Evolutionary conservation across 1,284 basidiomycete species (phyloP).

Genomic region (Sporisorium iseilematis-ciliati): DNA sequence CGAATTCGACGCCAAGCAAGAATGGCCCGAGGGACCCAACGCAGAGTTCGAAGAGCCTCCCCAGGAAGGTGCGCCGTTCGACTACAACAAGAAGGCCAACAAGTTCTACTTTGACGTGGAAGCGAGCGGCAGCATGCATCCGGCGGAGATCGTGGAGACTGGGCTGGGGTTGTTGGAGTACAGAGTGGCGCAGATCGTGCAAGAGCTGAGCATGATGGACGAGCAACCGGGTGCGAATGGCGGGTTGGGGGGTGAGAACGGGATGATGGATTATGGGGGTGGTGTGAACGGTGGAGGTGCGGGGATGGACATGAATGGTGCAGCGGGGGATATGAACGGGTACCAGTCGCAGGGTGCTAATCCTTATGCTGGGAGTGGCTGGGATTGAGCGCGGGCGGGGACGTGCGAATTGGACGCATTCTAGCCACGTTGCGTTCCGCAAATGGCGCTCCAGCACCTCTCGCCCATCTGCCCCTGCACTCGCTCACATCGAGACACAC

Average conservation of each 20-base stretch:
- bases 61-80: slow-evolving; percentile 61
- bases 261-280: slow-evolving; percentile 40
- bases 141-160: slow-evolving; percentile 66
- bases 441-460: too few relatives aligned
- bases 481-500: not conserved
- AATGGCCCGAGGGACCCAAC: slow-evolving; percentile 67
- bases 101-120: slow-evolving; percentile 69
- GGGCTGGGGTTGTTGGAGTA: slow-evolving; percentile 64
- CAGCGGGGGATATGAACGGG: slow-evolving; percentile 27
- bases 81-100: slow-evolving; percentile 60
- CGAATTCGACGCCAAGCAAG: slow-evolving; percentile 73
- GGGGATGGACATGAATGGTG: slow-evolving; percentile 20
- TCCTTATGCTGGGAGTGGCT: slow-evolving; percentile 28
- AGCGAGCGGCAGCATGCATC: slow-evolving; percentile 63
- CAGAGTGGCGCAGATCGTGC: slow-evolving; percentile 66
- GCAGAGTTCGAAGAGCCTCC: slow-evolving; percentile 66
- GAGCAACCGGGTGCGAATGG: slow-evolving; percentile 34
- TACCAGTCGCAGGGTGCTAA: slow-evolving; percentile 25
- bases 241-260: slow-evolving; percentile 19
- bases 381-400: slow-evolving; percentile 25
- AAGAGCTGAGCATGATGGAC: slow-evolving; percentile 65
- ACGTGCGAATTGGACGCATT: not conserved
- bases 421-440: not conserved
- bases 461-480: not conserved
- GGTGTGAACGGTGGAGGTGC: slow-evolving; percentile 12